Base-by-base conservation (phyloP, 1,284 basidiomycete genomes). In the Leccinum huronense region DNA sequence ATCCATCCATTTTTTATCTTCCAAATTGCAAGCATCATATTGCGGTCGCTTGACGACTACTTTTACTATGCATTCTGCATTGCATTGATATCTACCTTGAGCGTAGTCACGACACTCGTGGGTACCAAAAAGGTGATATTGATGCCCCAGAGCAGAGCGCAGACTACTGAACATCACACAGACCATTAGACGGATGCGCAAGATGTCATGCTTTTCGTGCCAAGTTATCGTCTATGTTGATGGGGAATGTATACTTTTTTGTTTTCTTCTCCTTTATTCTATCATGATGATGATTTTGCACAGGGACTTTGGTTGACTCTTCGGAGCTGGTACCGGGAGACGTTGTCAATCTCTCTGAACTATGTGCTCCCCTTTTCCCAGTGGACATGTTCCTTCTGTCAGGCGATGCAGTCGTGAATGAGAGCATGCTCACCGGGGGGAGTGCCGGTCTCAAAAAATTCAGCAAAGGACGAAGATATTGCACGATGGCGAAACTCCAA, bases 41-140 rank as follows among this genome's bases (percentile, higher is more conserved):
- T 99, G 10, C 99, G 97, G 97, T 91, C 91, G 3, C 71, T 98
- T 62, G 97, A 99, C 72, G 86, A 98, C 73, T 96, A 98, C 73
- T 97, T 93, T 76, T 98, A 97, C 75, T 98, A 99, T 76, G 97
- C 97, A 3, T 97, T 97, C 71, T 98, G 96, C 72, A 99, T 99
- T 69, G 94, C 91, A 45, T 80, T 97, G 60, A 99, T 99, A 71
- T 97, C 94, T 53, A 80, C 91, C 31, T 82, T 91, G 63, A 97
- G 93, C 71, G 93, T 98, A 68, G 75, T 85, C 3, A 93, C 93
- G 1, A 98, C 97, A 0, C 81, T 99, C 11, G 76, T 99, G 61
- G 97, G 99, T 74, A 99, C 97, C 0, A 94, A 90, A 71, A 91
- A 92, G 83, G 93, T 91, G 60, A 63, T 79, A 70, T 33, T 45